phyloP scores from a whole-genome alignment of 495 filamentous ascomycete genomes.

The Talaromyces ruber region DNA sequence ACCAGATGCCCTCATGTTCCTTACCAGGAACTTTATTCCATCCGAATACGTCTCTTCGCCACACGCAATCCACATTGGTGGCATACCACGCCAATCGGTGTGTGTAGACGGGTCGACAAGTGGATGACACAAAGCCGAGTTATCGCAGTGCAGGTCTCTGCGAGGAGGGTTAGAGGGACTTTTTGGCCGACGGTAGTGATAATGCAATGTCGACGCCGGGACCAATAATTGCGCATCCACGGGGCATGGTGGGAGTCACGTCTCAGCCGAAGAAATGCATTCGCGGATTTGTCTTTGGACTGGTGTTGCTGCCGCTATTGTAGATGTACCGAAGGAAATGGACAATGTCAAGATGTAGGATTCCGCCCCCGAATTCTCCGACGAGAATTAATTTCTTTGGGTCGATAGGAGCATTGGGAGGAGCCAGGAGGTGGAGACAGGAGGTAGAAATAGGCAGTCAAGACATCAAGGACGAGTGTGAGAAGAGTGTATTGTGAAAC shows the following conservation, averaged over 20 bases:
- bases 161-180: constrained; percentile 11
- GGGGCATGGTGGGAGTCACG: neutral
- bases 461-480: constrained; percentile 8
- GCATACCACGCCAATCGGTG: constrained; percentile 4
- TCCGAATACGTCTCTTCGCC: constrained; percentile 12
- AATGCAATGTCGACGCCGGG: neutral
- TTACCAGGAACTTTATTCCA: constrained; percentile 5
- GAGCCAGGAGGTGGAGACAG: constrained; percentile 8
- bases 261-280: constrained; percentile 1
- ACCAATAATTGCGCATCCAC: neutral
- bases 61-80: constrained; percentile 11
- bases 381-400: constrained; percentile 8
- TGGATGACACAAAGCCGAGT: constrained; percentile 9
- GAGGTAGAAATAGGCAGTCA: constrained; percentile 10
- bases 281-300: neutral
- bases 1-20: neutral
- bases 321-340: constrained; percentile 6
- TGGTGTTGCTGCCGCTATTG: neutral
- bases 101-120: constrained; percentile 7
- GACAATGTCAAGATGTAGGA: constrained; percentile 9
- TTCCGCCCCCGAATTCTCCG: constrained; percentile 9
- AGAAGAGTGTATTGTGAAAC: constrained; percentile 12
- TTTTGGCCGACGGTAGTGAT: neutral
- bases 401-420: constrained; percentile 5
- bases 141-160: constrained; percentile 10